These are phyloP conservation scores for Penicillium nordicum DNA, from an alignment of 2,329 filamentous ascomycete species.

Conservation along the genomic window DNA sequence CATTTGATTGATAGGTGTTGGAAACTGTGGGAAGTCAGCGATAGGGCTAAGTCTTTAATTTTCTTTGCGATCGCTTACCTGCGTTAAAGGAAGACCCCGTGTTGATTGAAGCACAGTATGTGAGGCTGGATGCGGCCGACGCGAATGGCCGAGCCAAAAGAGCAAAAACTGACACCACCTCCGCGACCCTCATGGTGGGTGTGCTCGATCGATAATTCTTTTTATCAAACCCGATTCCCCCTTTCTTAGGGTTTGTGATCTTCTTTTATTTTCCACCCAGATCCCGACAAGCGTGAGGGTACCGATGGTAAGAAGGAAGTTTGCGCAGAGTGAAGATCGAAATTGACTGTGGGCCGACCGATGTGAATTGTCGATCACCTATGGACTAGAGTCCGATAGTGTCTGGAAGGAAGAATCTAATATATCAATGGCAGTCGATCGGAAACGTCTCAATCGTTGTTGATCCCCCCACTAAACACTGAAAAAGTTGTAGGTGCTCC, in stretches of 20 bases:
- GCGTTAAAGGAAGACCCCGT: conserved; percentile 40
- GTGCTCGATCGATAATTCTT: background rate
- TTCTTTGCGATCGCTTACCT: conserved; percentile 30
- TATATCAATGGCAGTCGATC: background rate
- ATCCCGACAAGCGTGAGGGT: background rate
- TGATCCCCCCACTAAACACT: conserved; percentile 14
- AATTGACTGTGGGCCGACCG: conserved; percentile 2
- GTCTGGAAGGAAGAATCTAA: background rate
- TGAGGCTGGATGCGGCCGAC: conserved; percentile 25
- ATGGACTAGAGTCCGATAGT: background rate
- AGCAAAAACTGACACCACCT: conserved; percentile 22
- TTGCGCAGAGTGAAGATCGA: background rate
- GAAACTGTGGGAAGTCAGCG: conserved; percentile 30
- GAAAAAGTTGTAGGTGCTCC: background rate
- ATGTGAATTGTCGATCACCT: conserved; percentile 11
- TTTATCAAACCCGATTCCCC: background rate
- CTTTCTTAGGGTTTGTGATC: background rate
- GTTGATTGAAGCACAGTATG: conserved; percentile 45
- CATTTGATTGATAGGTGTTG: conserved; percentile 46
- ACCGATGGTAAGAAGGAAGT: background rate
- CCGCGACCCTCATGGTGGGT: conserved; percentile 21
- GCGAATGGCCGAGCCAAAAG: conserved; percentile 27
- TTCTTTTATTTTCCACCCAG: background rate
- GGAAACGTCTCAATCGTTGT: background rate
- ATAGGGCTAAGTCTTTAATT: background rate